Evolutionary conservation across 176 grass and related monocot genomes (phyloP), one percentile per base, ranked within the genome.

Genomic region (Oryza meyeriana): DNA sequence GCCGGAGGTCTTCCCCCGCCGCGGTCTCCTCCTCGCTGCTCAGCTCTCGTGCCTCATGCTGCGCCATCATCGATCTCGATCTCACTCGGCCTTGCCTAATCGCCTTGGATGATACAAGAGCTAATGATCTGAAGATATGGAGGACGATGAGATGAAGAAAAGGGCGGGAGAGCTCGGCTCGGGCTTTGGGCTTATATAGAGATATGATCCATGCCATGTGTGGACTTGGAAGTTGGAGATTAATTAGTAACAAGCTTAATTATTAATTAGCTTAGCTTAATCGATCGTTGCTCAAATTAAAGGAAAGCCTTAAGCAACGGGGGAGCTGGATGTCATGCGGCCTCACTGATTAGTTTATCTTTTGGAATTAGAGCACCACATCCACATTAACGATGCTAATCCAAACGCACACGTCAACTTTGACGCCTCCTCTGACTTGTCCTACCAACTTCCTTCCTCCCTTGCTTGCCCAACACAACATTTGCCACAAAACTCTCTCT

Each of bases 251-350:
- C n/a, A n/a, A n/a, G n/a, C n/a, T n/a, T n/a, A n/a, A n/a, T n/a
- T n/a, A n/a, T 42, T 42, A 42, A 20, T 18, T 8, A 55, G 48
- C 48, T 22, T 18, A 22, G 17, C 48, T 55, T 55, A 55, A 55
- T 55, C 12, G 48, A 8, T 52, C 1, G 50, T 7, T 17, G 17
- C 18, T 55, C 18, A 2, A 8, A 59, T 75, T 76, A 31, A 16
- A 84, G n/a, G n/a, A 91, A 94, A 89, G 86, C 92, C 83, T 72
- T 89, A 89, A 88, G 70, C 78, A 67, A 32, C 82, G 88, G 85
- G 48, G 66, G 47, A 61, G 29, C 50, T 55, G 48, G 48, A 6
- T 68, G 33, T 25, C n/a, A 12, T 16, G 68, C 39, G 20, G 44
- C 12, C 44, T 16, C 4, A 50, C 47, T 69, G 8, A 69, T 32